These are phyloP conservation scores for Plasmodium gallinaceum DNA, from an alignment of 169 alveolate species.

Conservation along the genomic window DNA sequence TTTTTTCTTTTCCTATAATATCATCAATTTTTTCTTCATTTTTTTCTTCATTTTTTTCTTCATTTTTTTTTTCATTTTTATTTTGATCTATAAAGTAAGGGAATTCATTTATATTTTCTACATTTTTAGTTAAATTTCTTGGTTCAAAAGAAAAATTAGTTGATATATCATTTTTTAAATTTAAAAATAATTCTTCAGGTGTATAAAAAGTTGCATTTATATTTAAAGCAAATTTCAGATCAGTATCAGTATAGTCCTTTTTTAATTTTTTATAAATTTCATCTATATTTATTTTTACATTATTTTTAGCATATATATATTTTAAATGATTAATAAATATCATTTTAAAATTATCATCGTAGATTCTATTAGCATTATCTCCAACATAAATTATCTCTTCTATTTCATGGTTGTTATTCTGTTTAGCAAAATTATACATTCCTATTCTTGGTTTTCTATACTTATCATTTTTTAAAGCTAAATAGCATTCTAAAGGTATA, in stretches of 20 bases:
- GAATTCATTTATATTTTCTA: not conserved
- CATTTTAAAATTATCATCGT: conserved; percentile 56
- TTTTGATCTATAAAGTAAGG: not conserved
- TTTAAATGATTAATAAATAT: conserved; percentile 70
- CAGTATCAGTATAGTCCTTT: conserved; percentile 84
- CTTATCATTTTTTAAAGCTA: conserved; percentile 68
- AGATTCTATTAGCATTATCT: conserved; percentile 85
- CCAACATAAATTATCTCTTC: conserved; percentile 83
- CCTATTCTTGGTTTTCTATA: conserved; percentile 81
- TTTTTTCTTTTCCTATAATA: not conserved
- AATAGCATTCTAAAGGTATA: conserved; percentile 74
- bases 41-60: not conserved
- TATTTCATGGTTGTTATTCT: conserved; percentile 74
- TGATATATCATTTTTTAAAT: conserved; percentile 48
- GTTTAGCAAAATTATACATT: conserved; percentile 81
- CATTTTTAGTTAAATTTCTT: conserved; percentile 21
- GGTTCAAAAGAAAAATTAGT: conserved; percentile 46
- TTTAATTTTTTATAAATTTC: conserved; percentile 77
- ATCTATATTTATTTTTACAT: conserved; percentile 72
- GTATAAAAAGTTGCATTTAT: conserved; percentile 80
- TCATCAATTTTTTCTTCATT: not conserved
- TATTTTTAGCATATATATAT: conserved; percentile 62
- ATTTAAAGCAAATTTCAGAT: conserved; percentile 83
- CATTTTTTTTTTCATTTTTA: not conserved
- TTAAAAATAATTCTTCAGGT: conserved; percentile 81